Evolutionary conservation across 1,139 yeast genomes (phyloP), one percentile per base, ranked within the genome.

Genomic region (Lodderomyces elongisporus): DNA sequence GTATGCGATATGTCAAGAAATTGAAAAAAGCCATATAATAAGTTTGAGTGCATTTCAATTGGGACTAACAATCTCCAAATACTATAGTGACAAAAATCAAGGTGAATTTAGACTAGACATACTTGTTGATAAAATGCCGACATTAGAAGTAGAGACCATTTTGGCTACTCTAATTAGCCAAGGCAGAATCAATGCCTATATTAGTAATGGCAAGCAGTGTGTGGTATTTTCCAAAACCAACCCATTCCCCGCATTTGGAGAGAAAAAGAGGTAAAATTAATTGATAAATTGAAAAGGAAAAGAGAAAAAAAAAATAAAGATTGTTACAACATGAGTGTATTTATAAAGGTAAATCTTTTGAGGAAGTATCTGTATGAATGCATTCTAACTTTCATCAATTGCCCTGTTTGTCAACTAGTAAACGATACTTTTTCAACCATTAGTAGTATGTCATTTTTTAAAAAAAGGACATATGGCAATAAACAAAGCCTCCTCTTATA

Each of bases 151-250:
- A 4, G 96, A 89, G 57, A 79, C 93, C 43, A 57, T 74, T 17
- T 47, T 88, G 27, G 89, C 96, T 0, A 74, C 74, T 37, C 58
- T 84, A 46, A 85, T 89, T 13, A 64, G 70, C 32, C 59, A 57
- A 28, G 85, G 85, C 8, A 61, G 60, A 36, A 64, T 88, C 39
- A 87, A 84, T 58, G 97, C 96, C 1, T 89, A 88, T 54, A 60
- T 89, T 16, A 83, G 95, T 5, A 93, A 85, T 50, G 73, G 77
- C 12, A 77, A 83, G 46, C 65, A 76, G 35, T 82, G 85, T 39
- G 62, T 88, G 18, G 96, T 89, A 12, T 58, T 89, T 37, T 81
- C 94, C 45, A 85, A 82, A 52, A 73, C 68, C 17, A 74, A 74
- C 20, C 80, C 96, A 3, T 89, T 89, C 51, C 94, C 93, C 9